These are phyloP conservation scores for Pterocarpus santalinus DNA, from an alignment of 306 rosid species.

Conservation along the genomic window DNA sequence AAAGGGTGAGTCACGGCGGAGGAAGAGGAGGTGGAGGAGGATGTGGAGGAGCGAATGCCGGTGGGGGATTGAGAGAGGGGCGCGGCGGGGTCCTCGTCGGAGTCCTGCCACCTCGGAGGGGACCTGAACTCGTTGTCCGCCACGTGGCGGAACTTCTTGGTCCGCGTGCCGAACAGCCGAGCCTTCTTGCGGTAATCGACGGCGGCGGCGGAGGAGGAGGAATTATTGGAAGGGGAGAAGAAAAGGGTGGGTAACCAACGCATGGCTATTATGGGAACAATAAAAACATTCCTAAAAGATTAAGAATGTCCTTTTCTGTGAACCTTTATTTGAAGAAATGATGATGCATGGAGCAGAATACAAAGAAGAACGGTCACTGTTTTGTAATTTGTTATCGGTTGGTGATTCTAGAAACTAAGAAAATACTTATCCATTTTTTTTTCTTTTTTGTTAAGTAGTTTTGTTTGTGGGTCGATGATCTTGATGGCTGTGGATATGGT, in stretches of 20 bases:
- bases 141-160: conserved; percentile 55
- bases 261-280: conserved; percentile 49
- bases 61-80: conserved; percentile 22
- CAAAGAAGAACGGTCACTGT: neutral
- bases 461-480: neutral
- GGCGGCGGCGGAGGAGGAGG: conserved; percentile 29
- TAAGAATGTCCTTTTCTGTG: neutral
- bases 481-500: neutral
- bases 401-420: neutral
- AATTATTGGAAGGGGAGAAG: conserved; percentile 50
- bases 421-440: neutral
- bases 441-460: neutral
- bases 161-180: conserved; percentile 55
- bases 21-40: neutral
- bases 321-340: neutral
- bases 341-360: neutral
- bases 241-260: conserved; percentile 76
- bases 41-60: neutral
- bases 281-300: neutral
- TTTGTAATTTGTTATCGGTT: neutral
- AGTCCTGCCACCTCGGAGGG: too few relatives aligned
- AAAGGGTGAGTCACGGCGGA: conserved; percentile 60
- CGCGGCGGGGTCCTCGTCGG: conserved; percentile 10
- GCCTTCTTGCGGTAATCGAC: conserved; percentile 41
- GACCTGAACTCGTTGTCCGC: conserved; percentile 28